These are phyloP conservation scores for Aspergillus diversus DNA, from an alignment of 495 filamentous ascomycete genomes.

Conservation along the genomic window DNA sequence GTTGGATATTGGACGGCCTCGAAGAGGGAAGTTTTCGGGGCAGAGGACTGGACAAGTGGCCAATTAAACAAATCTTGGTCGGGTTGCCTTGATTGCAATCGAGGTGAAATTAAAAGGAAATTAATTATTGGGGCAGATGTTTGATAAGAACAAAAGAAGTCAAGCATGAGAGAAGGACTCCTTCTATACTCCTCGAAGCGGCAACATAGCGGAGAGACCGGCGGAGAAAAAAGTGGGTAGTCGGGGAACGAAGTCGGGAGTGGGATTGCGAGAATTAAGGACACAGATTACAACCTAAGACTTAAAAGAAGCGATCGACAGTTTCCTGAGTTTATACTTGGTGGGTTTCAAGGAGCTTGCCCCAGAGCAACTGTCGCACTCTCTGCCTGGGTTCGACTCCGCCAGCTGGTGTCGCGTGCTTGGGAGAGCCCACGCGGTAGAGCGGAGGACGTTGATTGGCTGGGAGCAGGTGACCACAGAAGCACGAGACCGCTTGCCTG, in stretches of 20 bases:
- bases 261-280: conserved; percentile 7
- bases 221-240: not conserved
- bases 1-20: too few relatives aligned
- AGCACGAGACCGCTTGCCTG: conserved; percentile 31
- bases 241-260: conserved; percentile 10
- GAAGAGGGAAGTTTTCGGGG: too few relatives aligned
- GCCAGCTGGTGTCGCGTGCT: conserved; percentile 50
- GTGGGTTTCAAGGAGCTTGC: conserved; percentile 21
- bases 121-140: not conserved
- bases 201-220: conserved; percentile 13
- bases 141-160: not conserved
- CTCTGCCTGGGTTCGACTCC: conserved; percentile 4
- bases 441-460: conserved; percentile 36
- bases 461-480: conserved; percentile 17
- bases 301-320: conserved; percentile 22
- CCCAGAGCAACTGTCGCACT: not conserved
- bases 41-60: not conserved
- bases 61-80: too few relatives aligned
- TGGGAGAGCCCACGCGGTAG: conserved; percentile 40
- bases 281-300: not conserved
- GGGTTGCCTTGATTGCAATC: too few relatives aligned
- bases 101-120: too few relatives aligned
- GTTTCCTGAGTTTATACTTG: not conserved
- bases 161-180: not conserved
- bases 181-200: not conserved